Evolutionary conservation across 2,329 filamentous ascomycete genomes (phyloP).

Genomic region (Ascocoryne sarcoides): DNA sequence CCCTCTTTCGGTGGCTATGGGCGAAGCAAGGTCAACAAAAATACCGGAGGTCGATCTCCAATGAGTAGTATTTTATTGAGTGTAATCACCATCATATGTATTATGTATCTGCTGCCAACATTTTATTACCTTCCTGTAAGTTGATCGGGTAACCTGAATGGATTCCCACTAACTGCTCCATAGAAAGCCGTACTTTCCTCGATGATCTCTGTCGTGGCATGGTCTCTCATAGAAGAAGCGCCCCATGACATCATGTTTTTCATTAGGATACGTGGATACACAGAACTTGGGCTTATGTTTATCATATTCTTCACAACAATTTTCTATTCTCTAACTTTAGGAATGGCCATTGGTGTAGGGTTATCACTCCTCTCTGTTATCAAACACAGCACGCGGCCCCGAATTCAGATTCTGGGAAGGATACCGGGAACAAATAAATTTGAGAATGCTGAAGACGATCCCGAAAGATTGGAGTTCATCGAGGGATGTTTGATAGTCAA

Average conservation of each 20-base stretch:
- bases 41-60: slow-evolving; percentile 83
- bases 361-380: slow-evolving; percentile 85
- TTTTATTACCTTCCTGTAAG: slow-evolving; percentile 93
- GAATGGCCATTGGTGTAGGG: slow-evolving; percentile 89
- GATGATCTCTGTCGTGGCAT: slow-evolving; percentile 93
- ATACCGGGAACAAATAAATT: slow-evolving; percentile 76
- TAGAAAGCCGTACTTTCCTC: slow-evolving; percentile 88
- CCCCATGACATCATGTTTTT: slow-evolving; percentile 92
- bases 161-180: slow-evolving; percentile 10
- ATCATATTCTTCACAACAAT: slow-evolving; percentile 88
- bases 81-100: slow-evolving; percentile 70
- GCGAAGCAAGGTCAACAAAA: slow-evolving; percentile 87
- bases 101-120: slow-evolving; percentile 76
- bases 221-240: slow-evolving; percentile 88
- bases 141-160: slow-evolving; percentile 19
- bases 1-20: slow-evolving; percentile 96
- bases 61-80: slow-evolving; percentile 89
- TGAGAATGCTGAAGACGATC: slow-evolving; percentile 71
- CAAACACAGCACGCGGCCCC: slow-evolving; percentile 79
- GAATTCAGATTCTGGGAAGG: slow-evolving; percentile 92
- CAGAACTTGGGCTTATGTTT: slow-evolving; percentile 77
- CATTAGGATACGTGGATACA: slow-evolving; percentile 73
- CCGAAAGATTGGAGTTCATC: slow-evolving; percentile 72
- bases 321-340: slow-evolving; percentile 87
- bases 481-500: slow-evolving; percentile 94